A percentile compares a stretch with the other conserved stretches of the same genome.
phyloP scores from a whole-genome alignment of 495 filamentous ascomycete species.

The Annulohypoxylon nitens region DNA sequence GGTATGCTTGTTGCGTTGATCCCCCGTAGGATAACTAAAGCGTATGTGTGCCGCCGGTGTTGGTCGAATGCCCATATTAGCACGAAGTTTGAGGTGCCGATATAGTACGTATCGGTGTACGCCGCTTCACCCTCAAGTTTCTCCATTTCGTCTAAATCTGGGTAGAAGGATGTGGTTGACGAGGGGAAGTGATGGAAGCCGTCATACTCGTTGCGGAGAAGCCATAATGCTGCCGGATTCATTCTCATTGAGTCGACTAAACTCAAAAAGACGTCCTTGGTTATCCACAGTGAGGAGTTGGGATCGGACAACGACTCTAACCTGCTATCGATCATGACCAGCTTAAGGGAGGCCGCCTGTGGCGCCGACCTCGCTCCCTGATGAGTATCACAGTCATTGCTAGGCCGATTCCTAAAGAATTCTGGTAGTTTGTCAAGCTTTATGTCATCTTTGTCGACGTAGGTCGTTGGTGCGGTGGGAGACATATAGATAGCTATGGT shows the following conservation, averaged over 20 bases:
- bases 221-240: slow-evolving; percentile 41
- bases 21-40: slow-evolving; percentile 38
- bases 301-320: slow-evolving; percentile 38
- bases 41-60: slow-evolving; percentile 24
- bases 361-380: neutral
- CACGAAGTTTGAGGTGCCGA: slow-evolving; percentile 46
- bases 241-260: slow-evolving; percentile 36
- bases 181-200: slow-evolving; percentile 38
- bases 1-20: slow-evolving; percentile 21
- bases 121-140: neutral
- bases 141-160: neutral
- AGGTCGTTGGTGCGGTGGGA: slow-evolving; percentile 25
- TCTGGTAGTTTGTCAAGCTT: slow-evolving; percentile 19
- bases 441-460: slow-evolving; percentile 30
- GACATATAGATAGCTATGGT: slow-evolving; percentile 27
- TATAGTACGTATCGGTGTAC: slow-evolving; percentile 41
- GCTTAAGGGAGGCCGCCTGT: slow-evolving; percentile 24
- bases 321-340: slow-evolving; percentile 37
- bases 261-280: slow-evolving; percentile 35
- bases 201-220: slow-evolving; percentile 42
- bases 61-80: slow-evolving; percentile 46
- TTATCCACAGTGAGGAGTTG: slow-evolving; percentile 28
- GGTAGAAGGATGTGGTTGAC: neutral
- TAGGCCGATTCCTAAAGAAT: slow-evolving; percentile 29
- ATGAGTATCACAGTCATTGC: neutral